Percentiles rank a stretch among this genome's conserved stretches.
phyloP scores from a whole-genome alignment of 495 filamentous ascomycete genomes.

The Daldinia grandis region DNA sequence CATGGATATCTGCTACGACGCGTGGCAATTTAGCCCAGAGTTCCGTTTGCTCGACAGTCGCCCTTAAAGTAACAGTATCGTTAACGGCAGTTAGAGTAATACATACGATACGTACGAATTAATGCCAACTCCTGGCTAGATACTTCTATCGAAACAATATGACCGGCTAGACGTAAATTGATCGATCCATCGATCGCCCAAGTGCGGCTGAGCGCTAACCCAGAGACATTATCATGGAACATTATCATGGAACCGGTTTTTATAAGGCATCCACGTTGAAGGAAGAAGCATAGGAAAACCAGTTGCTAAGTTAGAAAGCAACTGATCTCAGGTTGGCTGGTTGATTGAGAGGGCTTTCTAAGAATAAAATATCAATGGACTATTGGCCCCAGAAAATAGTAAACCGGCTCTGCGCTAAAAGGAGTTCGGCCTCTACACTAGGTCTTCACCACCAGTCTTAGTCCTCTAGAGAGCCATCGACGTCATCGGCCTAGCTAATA shows the following conservation, averaged over 20 bases:
- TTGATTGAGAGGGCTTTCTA: slow-evolving; percentile 1
- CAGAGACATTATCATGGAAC: not conserved
- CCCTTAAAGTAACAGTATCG: not conserved
- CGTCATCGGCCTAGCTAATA: slow-evolving; percentile 22
- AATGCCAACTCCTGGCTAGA: slow-evolving; percentile 10
- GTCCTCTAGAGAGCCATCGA: slow-evolving; percentile 19
- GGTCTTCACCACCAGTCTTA: slow-evolving; percentile 21
- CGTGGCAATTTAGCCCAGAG: not conserved
- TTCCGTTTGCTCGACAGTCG: not conserved
- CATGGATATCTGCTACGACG: not conserved
- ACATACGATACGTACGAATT: too few relatives aligned
- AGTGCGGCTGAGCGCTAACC: slow-evolving; percentile 19
- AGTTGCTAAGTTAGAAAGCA: not conserved
- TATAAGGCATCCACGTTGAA: not conserved
- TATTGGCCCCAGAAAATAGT: slow-evolving; percentile 13
- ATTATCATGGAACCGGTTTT: slow-evolving; percentile 13
- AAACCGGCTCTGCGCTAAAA: slow-evolving; percentile 15
- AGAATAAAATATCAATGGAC: slow-evolving; percentile 22
- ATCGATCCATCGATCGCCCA: slow-evolving; percentile 36
- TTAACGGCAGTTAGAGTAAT: too few relatives aligned
- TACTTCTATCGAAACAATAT: too few relatives aligned
- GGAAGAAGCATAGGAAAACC: not conserved
- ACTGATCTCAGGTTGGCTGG: not conserved
- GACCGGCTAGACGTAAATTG: not conserved
- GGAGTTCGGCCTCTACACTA: slow-evolving; percentile 19